Evolutionary conservation across 371 early-diverging fungal genomes (phyloP).

Genomic region (Haplosporangium sp.): DNA sequence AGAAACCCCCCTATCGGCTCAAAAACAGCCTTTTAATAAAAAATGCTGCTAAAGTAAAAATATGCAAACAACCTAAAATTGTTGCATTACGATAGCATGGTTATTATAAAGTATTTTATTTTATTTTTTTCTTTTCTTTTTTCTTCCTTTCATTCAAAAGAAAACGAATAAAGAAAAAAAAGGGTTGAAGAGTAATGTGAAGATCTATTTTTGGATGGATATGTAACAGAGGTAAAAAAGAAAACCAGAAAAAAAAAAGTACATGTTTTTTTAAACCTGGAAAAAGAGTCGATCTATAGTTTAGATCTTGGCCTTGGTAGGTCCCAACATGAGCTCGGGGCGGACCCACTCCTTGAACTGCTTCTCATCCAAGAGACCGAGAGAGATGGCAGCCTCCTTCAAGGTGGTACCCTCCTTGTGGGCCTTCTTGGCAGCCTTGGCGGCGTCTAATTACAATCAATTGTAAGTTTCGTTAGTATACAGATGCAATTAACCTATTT

Average conservation of each 20-base stretch:
- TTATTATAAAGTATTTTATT: background rate
- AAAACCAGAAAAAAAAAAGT: too few species aligned
- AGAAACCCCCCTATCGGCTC: too few species aligned
- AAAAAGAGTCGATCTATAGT: too few species aligned
- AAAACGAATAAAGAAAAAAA: background rate
- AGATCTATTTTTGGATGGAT: conserved; percentile 6
- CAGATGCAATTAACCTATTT: too few species aligned
- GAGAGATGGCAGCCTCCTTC: conserved; percentile 87
- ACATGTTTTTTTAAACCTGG: too few species aligned
- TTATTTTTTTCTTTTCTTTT: too few species aligned
- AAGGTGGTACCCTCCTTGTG: conserved; percentile 83
- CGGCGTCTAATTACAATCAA: conserved; percentile 68
- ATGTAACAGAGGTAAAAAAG: conserved; percentile 9
- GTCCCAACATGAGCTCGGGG: conserved; percentile 91
- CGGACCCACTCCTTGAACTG: conserved; percentile 93
- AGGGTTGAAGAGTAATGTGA: background rate
- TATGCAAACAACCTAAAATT: too few species aligned
- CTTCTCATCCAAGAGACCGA: conserved; percentile 84
- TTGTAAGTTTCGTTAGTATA: too few species aligned
- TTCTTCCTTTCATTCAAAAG: too few species aligned
- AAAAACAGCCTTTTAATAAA: too few species aligned
- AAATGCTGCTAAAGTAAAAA: too few species aligned
- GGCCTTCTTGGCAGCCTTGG: conserved; percentile 95
- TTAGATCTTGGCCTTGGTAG: conserved; percentile 34
- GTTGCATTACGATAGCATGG: too few species aligned